phyloP scores from a whole-genome alignment of 2,329 filamentous ascomycete genomes.

The Pseudocercospora macadamiae region DNA sequence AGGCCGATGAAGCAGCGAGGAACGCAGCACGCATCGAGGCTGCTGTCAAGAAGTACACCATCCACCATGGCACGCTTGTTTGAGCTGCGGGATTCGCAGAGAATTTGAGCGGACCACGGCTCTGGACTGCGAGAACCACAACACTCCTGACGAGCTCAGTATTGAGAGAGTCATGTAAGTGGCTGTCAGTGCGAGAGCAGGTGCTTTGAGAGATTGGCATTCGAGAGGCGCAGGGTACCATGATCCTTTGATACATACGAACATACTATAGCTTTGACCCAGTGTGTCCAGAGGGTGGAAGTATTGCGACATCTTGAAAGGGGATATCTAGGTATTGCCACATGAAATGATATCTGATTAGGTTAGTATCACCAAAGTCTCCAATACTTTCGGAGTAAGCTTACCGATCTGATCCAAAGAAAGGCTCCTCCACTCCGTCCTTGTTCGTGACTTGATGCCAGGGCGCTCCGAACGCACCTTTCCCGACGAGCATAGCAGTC shows the following conservation, averaged over 20 bases:
- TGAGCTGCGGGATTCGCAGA: too few relatives aligned
- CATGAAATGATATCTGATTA: constrained; percentile 61
- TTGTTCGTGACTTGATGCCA: constrained; percentile 71
- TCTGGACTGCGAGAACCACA: too few relatives aligned
- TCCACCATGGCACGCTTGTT: background rate
- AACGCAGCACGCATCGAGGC: background rate
- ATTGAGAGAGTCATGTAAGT: too few relatives aligned
- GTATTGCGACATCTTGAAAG: constrained; percentile 26
- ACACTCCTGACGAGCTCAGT: too few relatives aligned
- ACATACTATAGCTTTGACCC: constrained; percentile 10
- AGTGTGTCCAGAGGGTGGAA: constrained; percentile 14
- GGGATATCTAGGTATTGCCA: constrained; percentile 63
- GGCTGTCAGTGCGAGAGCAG: too few relatives aligned
- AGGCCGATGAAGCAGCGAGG: constrained; percentile 1
- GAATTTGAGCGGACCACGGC: too few relatives aligned
- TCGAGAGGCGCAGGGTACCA: background rate
- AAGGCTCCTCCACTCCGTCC: constrained; percentile 64
- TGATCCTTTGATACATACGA: too few relatives aligned
- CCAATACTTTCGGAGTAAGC: background rate
- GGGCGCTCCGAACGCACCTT: constrained; percentile 74
- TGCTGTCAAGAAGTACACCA: background rate
- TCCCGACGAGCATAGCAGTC: constrained; percentile 41
- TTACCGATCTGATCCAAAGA: constrained; percentile 71
- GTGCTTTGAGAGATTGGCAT: too few relatives aligned
- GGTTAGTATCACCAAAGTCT: background rate